phyloP scores from a whole-genome alignment of 306 rosid genomes.

The Luffa acutangula region DNA sequence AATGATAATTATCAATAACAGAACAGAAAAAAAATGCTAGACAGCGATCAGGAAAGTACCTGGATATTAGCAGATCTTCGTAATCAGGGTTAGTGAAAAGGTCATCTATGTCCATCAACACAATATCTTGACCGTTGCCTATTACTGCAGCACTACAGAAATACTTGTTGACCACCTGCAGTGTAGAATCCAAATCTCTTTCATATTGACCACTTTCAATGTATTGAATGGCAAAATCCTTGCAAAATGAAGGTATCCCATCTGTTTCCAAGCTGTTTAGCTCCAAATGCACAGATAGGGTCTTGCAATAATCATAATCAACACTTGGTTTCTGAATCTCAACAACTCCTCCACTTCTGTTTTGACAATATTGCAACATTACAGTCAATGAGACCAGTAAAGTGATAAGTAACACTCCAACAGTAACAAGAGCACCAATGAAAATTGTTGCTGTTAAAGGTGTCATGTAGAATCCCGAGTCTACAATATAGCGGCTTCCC shows the following conservation, averaged over 20 bases:
- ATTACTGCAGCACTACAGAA: conserved; percentile 26
- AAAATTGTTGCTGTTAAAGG: conserved; percentile 56
- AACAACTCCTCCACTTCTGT: conserved; percentile 32
- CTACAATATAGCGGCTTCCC: conserved; percentile 46
- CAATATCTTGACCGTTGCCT: conserved; percentile 36
- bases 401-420: conserved; percentile 50
- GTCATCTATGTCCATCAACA: conserved; percentile 68
- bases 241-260: conserved; percentile 42
- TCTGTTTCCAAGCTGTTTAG: conserved; percentile 49
- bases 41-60: conserved; percentile 22
- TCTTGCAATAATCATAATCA: conserved; percentile 45
- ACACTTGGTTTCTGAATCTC: conserved; percentile 26
- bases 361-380: conserved; percentile 81
- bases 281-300: conserved; percentile 41
- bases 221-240: conserved; percentile 31
- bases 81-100: conserved; percentile 19
- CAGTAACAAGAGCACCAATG: conserved; percentile 38
- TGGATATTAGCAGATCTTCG: conserved; percentile 11
- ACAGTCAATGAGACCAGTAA: conserved; percentile 47
- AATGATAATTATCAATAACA: background rate
- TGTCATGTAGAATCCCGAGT: conserved; percentile 72
- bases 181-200: conserved; percentile 45
- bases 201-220: conserved; percentile 62
- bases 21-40: background rate
- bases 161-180: conserved; percentile 35